Evolutionary conservation across 768 basidiomycete genomes (phyloP), one percentile per base, ranked within the genome.

Genomic region (Russula emetica): DNA sequence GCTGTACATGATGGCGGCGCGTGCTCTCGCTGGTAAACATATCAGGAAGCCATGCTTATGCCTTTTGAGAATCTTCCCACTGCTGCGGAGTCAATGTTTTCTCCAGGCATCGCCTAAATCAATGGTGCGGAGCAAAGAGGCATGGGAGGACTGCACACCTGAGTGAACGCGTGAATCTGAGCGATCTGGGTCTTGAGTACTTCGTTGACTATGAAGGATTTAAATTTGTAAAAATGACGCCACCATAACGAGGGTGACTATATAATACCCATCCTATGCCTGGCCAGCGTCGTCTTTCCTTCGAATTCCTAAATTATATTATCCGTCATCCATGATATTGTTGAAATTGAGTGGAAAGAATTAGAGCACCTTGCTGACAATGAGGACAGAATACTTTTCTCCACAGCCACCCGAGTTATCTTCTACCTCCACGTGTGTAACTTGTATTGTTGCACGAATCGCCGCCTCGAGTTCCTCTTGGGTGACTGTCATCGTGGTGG

Each of bases 151-250:
- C 40, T 6, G 28, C 76, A 58, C 67, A 91, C 92, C 85, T 94
- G 91, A 16, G 91, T 91, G 74, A 94, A 94, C 5, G 92, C 91
- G 69, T 94, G 91, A 82, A 94, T 86, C 61, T 87, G 83, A 0
- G 87, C 78, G 61, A 94, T 92, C 69, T 92, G 79, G 2, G 76
- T 76, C 75, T 89, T 92, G 70, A 94, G 72, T 10, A 86, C 70
- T 26, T 90, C 86, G 69, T 93, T 92, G 62, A 94, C 91, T 93
- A 64, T 4, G 58, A 26, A 56, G 47, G 13, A 53, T 20, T 16
- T 58, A 60, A 8, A 2, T 14, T 18, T 20, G 56, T 44, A 55
- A 51, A 10, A 53, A 42, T n/a, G n/a, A 24, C 24, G 34, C 40
- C 2, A 38, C 22, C 0, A 42, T 62, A 14, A 16, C 10, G 28